These are phyloP conservation scores for Zymoseptoria ardabiliae DNA, from an alignment of 2,329 filamentous ascomycete species.

Conservation along the genomic window DNA sequence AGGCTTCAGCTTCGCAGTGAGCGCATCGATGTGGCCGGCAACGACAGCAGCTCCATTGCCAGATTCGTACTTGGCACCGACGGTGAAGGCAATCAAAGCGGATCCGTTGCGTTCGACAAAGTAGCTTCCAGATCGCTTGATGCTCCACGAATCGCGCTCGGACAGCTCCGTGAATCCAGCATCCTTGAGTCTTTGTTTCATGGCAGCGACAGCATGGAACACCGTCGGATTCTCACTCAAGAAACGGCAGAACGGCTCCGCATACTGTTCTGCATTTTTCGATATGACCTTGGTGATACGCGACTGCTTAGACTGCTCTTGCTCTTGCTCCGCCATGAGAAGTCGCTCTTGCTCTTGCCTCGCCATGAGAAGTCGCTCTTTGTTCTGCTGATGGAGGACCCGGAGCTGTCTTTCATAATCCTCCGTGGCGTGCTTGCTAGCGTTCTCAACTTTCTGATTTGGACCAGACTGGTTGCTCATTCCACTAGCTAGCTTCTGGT, in stretches of 20 bases:
- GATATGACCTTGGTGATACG: constrained; percentile 18
- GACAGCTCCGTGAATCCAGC: constrained; percentile 73
- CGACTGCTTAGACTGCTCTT: neutral
- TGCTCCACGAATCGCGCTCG: constrained; percentile 73
- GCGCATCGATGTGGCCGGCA: constrained; percentile 85
- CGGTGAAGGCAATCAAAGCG: constrained; percentile 74
- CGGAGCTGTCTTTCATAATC: neutral
- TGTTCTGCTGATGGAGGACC: neutral
- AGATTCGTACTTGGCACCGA: constrained; percentile 71
- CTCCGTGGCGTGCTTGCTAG: neutral
- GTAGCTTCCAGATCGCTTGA: constrained; percentile 80
- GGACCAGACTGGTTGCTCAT: no score
- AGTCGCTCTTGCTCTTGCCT: neutral
- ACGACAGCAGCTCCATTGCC: constrained; percentile 85
- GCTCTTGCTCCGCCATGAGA: neutral
- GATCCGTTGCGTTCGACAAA: constrained; percentile 79
- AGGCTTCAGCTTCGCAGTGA: constrained; percentile 87
- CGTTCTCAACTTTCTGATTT: no score
- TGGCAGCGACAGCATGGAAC: constrained; percentile 79
- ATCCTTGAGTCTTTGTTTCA: constrained; percentile 63
- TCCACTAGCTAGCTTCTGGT: no score
- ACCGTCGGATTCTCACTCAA: constrained; percentile 85
- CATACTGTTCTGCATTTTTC: constrained; percentile 24
- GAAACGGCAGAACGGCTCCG: constrained; percentile 60
- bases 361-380: neutral